A percentile compares a stretch with the other conserved stretches of the same genome.
These are phyloP conservation scores for Lactifluus volemus DNA, from an alignment of 768 basidiomycete species.

Conservation along the genomic window DNA sequence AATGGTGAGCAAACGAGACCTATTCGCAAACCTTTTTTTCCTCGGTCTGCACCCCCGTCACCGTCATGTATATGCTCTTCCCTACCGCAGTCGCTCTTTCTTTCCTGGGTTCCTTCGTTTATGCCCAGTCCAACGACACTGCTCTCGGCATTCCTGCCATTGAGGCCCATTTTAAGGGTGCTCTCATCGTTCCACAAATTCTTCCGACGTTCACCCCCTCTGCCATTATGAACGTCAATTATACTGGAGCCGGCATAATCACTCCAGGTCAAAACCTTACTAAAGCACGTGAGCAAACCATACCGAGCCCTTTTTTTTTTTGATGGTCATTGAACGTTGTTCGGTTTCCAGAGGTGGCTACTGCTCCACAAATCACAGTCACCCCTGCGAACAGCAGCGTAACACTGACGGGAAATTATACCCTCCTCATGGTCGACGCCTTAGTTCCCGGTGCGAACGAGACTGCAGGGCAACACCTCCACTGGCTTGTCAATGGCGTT, in stretches of 20 bases:
- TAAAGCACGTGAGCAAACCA: constrained; percentile 41
- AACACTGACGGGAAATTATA: constrained; percentile 43
- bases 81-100: constrained; percentile 26
- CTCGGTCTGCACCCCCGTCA: neutral
- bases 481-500: constrained; percentile 74
- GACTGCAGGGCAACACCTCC: constrained; percentile 32
- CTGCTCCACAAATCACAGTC: constrained; percentile 46
- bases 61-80: constrained; percentile 2
- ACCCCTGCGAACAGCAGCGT: constrained; percentile 41
- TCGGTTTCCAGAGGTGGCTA: constrained; percentile 40
- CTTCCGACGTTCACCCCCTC: constrained; percentile 51
- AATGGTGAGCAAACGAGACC: neutral
- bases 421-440: constrained; percentile 70
- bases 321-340: neutral
- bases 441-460: constrained; percentile 55
- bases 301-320: neutral
- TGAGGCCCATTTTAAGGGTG: constrained; percentile 57
- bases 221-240: constrained; percentile 47
- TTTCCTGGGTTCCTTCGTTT: constrained; percentile 34
- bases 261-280: constrained; percentile 53
- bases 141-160: constrained; percentile 45
- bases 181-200: constrained; percentile 54
- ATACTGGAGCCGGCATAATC: constrained; percentile 39
- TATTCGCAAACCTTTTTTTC: too few species aligned
- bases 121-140: constrained; percentile 35